Evolutionary conservation across 2,329 filamentous ascomycete species (phyloP).

Genomic region (Conoideocrella luteorostrata): DNA sequence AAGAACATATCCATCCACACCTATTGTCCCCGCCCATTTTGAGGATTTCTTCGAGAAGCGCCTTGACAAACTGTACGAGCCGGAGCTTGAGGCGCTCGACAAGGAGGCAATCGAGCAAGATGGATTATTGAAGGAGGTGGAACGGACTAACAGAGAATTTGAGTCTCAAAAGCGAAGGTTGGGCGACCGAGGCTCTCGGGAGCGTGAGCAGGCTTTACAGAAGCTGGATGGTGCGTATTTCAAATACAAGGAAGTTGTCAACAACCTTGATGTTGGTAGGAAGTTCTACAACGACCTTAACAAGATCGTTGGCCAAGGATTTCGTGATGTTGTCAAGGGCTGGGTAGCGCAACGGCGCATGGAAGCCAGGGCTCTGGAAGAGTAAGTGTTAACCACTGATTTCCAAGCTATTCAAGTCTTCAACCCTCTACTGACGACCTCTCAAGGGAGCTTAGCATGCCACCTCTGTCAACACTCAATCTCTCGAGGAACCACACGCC

Average conservation of each 20-base stretch:
- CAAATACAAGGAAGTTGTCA: constrained; percentile 94
- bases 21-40: constrained; percentile 82
- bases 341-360: constrained; percentile 77
- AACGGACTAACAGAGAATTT: constrained; percentile 73
- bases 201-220: constrained; percentile 82
- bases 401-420: not conserved
- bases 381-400: constrained; percentile 42
- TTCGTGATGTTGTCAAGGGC: constrained; percentile 68
- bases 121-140: constrained; percentile 59
- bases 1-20: constrained; percentile 75
- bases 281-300: constrained; percentile 97
- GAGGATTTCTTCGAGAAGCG: constrained; percentile 84
- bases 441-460: constrained; percentile 45
- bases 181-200: constrained; percentile 54
- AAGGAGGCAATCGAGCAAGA: constrained; percentile 74
- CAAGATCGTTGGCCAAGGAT: constrained; percentile 71
- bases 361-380: constrained; percentile 73
- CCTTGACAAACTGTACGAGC: constrained; percentile 68
- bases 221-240: constrained; percentile 84
- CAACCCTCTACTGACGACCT: not conserved
- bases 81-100: constrained; percentile 63
- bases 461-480: constrained; percentile 39
- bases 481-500: constrained; percentile 23
- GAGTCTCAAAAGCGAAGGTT: constrained; percentile 62
- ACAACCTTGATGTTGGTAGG: constrained; percentile 80